Percentiles rank a stretch among this genome's conserved stretches.
These are phyloP conservation scores for Populus hybrid DNA, from an alignment of 441 rosid genomes.

Conservation along the genomic window DNA sequence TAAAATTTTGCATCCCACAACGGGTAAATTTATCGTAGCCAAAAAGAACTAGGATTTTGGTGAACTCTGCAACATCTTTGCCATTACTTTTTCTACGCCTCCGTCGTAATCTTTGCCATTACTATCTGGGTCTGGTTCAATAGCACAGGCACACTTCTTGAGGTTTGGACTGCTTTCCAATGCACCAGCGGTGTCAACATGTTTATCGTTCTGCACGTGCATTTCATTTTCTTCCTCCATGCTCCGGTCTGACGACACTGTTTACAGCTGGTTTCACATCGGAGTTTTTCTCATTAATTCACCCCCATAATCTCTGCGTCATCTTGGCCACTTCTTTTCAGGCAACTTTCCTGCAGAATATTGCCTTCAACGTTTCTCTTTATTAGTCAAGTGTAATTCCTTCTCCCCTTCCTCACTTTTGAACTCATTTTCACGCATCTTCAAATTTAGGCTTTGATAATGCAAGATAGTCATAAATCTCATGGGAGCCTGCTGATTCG, in stretches of 20 bases:
- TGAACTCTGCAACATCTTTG: not conserved
- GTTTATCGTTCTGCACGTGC: not conserved
- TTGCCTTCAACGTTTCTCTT: slow-evolving; percentile 6
- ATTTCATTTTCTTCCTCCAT: slow-evolving; percentile 15
- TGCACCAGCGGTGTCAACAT: slow-evolving; percentile 17
- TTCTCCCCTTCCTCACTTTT: slow-evolving; percentile 23
- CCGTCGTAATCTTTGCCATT: slow-evolving; percentile 49
- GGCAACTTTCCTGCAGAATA: not conserved
- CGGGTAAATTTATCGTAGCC: no score
- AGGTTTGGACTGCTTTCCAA: slow-evolving; percentile 14
- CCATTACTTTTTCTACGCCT: slow-evolving; percentile 30
- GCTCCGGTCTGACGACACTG: not conserved
- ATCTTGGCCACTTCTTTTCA: slow-evolving; percentile 2
- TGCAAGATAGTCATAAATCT: slow-evolving; percentile 18
- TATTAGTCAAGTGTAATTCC: slow-evolving; percentile 5
- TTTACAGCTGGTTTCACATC: not conserved
- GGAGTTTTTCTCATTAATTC: not conserved
- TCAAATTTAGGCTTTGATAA: slow-evolving; percentile 19
- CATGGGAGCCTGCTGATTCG: slow-evolving; percentile 17
- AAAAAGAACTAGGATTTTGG: not conserved
- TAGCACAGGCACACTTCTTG: slow-evolving; percentile 20
- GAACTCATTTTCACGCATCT: slow-evolving; percentile 14
- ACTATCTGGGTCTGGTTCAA: slow-evolving; percentile 36
- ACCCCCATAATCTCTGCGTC: not conserved
- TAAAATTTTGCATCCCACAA: no score